Percentiles rank a stretch among this genome's conserved stretches.
phyloP scores from a whole-genome alignment of 2,329 filamentous ascomycete genomes.

The Acarospora socialis region DNA sequence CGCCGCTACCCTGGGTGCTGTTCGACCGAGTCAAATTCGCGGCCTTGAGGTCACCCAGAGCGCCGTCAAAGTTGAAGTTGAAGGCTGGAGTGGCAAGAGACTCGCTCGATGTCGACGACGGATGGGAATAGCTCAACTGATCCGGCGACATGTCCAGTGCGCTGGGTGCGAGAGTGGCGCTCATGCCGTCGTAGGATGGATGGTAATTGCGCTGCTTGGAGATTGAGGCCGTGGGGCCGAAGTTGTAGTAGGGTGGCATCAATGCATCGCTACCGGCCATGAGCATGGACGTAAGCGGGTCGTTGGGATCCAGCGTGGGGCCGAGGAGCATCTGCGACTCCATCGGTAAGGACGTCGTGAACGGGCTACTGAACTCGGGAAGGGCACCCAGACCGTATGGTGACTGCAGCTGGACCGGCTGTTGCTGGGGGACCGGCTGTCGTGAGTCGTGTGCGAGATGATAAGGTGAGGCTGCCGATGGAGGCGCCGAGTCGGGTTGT shows the following conservation, averaged over 20 bases:
- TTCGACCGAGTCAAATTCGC: slow-evolving; percentile 3
- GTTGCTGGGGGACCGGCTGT: slow-evolving; percentile 11
- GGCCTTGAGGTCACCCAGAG: slow-evolving; percentile 9
- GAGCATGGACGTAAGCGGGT: slow-evolving; percentile 31
- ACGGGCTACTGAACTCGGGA: slow-evolving; percentile 24
- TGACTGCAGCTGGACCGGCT: slow-evolving; percentile 16
- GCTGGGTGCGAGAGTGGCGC: slow-evolving; percentile 26
- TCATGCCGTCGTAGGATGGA: slow-evolving; percentile 24
- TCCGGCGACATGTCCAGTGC: slow-evolving; percentile 19
- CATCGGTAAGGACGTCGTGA: slow-evolving; percentile 36
- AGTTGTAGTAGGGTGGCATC: slow-evolving; percentile 30
- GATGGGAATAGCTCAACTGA: slow-evolving; percentile 2
- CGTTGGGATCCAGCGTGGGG: slow-evolving; percentile 29
- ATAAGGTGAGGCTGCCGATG: slow-evolving; percentile 1
- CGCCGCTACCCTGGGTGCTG: slow-evolving; percentile 12
- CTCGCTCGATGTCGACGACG: slow-evolving; percentile 3
- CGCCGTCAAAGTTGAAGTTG: slow-evolving; percentile 6
- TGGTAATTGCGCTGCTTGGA: slow-evolving; percentile 16
- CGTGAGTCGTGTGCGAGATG: slow-evolving; percentile 4
- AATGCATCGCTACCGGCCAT: slow-evolving; percentile 31
- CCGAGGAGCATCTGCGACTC: slow-evolving; percentile 41
- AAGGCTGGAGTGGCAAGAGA: slow-evolving; percentile 7
- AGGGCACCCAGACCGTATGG: slow-evolving; percentile 19
- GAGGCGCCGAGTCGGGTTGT: slow-evolving; percentile 11
- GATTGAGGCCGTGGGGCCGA: slow-evolving; percentile 28